These are phyloP conservation scores for Sporisorium exsertum DNA, from an alignment of 1,284 basidiomycete species.

Conservation along the genomic window DNA sequence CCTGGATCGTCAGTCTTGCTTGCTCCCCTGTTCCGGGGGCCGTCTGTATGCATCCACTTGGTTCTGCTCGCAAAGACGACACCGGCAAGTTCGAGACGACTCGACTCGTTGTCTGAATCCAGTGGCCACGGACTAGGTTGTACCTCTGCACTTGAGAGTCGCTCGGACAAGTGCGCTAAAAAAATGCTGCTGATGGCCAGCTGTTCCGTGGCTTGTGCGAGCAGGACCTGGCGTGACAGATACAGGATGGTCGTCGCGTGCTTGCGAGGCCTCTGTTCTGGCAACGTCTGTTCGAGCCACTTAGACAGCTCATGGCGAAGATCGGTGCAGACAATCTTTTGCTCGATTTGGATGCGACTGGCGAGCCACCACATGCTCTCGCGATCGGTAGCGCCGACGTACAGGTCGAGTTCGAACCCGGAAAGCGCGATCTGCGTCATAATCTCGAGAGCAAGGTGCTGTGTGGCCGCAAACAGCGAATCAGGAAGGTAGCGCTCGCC, in stretches of 20 bases:
- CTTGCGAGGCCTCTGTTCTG: constrained; percentile 13
- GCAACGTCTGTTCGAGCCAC: constrained; percentile 8
- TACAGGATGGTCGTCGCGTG: constrained; percentile 23
- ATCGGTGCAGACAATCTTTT: constrained; percentile 34
- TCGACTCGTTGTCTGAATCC: neutral
- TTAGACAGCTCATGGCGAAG: constrained; percentile 35
- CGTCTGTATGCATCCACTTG: constrained; percentile 36
- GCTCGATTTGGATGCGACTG: constrained; percentile 44
- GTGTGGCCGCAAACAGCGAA: constrained; percentile 71
- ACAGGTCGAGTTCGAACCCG: constrained; percentile 82
- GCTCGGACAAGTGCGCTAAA: constrained; percentile 16
- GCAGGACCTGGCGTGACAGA: constrained; percentile 29
- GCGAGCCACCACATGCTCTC: constrained; percentile 50
- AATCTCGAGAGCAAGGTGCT: constrained; percentile 75
- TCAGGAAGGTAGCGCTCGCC: constrained; percentile 37
- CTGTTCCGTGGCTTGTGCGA: constrained; percentile 35
- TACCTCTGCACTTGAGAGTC: neutral
- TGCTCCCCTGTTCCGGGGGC: neutral
- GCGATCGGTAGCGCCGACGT: constrained; percentile 71
- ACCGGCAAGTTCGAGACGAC: constrained; percentile 14
- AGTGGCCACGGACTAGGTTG: constrained; percentile 11
- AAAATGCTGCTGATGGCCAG: constrained; percentile 25
- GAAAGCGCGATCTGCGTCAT: constrained; percentile 79
- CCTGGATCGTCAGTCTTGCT: neutral
- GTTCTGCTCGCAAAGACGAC: constrained; percentile 27